Evolutionary conservation across 2,329 filamentous ascomycete genomes (phyloP), one percentile per base, ranked within the genome.

Genomic region (Rhytidhysteron rufulum): DNA sequence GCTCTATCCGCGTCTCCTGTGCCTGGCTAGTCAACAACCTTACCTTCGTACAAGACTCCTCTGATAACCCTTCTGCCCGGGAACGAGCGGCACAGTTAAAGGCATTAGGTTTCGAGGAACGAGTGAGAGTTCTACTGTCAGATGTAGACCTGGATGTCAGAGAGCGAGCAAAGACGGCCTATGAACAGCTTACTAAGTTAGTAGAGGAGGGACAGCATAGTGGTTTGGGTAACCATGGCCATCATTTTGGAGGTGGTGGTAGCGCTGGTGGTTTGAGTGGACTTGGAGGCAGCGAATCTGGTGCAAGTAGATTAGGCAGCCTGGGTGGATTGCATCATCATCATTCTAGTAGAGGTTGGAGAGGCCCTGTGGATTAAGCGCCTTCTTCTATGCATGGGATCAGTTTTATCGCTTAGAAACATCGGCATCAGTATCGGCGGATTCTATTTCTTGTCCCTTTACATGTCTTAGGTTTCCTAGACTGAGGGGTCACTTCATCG

Each of bases 11-110:
- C 5, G 76, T 83, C 16, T 83, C 84, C 33, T 80, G 93, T 51
- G 88, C 88, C 49, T 91, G 90, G 77, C 74, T 95, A 31, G 76
- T 94, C 32, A 86, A 83, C 60, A 96, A 96, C 60, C 75, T 98
- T 31, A 86, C 87, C 0, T 94, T 85, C 74, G 76, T 83, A 46
- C 90, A 96, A 46, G 84, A 91, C 53, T 74, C 78, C 5, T 74
- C 67, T 21, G 89, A 95, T 51, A 70, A 73, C 16, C 69, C 74
- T 17, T 79, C 78, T 8, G 87, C 85, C 46, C 72, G 77, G 21
- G 76, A 83, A 52, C 77, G 93, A 38, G 84, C 83, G 0, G 62
- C 69, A 10, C 82, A 86, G 58, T 72, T 98, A 32, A 78, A 80
- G 58, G 78, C 78, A 39, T 65, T 93, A 19, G 88, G 88, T 0